Evolutionary conservation across 1,284 basidiomycete genomes (phyloP), one percentile per base, ranked within the genome.

Genomic region (Trametes polyzona): DNA sequence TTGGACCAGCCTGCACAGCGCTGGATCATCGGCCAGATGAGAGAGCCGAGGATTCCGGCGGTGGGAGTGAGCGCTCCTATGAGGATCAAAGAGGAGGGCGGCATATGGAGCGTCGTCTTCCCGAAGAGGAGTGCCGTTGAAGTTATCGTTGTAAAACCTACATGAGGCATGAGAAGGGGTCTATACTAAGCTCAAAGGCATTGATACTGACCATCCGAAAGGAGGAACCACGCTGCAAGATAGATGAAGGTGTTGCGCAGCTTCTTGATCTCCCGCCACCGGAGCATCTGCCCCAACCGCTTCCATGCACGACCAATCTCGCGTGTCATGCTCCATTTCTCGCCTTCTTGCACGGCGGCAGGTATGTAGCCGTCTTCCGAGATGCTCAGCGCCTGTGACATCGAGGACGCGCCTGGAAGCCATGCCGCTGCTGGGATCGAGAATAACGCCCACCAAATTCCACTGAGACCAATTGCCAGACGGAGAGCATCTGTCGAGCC

Each of bases 221-320:
- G 82, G 12, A 96, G 80, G 69, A 96, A 94, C 93, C 95, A 96
- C 0, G 95, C 92, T 4, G 87, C 81, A 36, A 96, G 86, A 67
- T 93, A 96, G 57, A 82, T 80, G 76, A 95, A 97, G 0, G 94
- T 92, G 67, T 93, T 89, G 32, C 81, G 79, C n/a, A 96, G 76
- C 56, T 81, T 81, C 70, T 80, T 81, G 30, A 95, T 83, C 68
- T 95, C 86, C 4, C 71, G 71, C 74, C 83, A 86, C 0, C 76
- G 76, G 12, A 95, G 74, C 88, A 93, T 93, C 32, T 76, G 76
- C 0, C 81, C 82, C 0, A 93, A 75, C 27, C 84, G 74, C 55
- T 76, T 80, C 90, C 90, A 93, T 0, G 90, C 87, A 4, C 74
- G 77, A 1, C 69, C 65, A 36, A 92, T 78, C 67, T 90, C 87